Conservation (phyloP, 306 rosid genomes). For the Biancaea sappan region DNA sequence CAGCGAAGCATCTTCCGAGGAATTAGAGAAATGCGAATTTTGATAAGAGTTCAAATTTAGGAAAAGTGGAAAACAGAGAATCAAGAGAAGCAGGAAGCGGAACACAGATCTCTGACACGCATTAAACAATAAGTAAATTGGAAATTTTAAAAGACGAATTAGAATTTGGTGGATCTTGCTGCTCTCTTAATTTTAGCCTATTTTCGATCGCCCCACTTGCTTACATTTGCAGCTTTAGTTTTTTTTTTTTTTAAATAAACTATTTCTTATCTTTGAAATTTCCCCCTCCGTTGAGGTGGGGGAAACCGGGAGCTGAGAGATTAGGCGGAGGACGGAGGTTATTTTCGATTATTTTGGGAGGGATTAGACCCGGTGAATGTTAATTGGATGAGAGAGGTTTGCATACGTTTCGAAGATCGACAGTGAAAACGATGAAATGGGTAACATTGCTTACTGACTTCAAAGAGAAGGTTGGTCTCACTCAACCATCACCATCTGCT, state of each 20-base stretch:
- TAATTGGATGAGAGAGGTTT: slow-evolving; percentile 69
- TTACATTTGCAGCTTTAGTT: slow-evolving; percentile 49
- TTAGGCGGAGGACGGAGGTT: slow-evolving; percentile 49
- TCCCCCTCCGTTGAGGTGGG: slow-evolving; percentile 35
- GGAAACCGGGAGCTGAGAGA: slow-evolving; percentile 31
- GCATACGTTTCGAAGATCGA: slow-evolving; percentile 58
- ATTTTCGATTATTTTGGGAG: slow-evolving; percentile 40
- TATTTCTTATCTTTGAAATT: slow-evolving; percentile 1
- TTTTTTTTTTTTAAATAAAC: no score
- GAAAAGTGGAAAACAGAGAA: slow-evolving; percentile 20
- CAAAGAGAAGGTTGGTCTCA: slow-evolving; percentile 96
- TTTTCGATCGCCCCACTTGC: slow-evolving; percentile 48
- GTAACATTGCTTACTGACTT: slow-evolving; percentile 95
- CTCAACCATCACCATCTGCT: slow-evolving; percentile 65
- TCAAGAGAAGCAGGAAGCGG: slow-evolving; percentile 22
- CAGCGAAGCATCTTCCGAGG: slow-evolving; percentile 47
- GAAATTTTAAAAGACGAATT: slow-evolving; percentile 24
- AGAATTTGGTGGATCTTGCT: slow-evolving; percentile 58
- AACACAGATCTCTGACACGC: slow-evolving; percentile 33
- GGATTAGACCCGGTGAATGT: slow-evolving; percentile 69
- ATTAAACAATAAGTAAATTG: slow-evolving; percentile 27
- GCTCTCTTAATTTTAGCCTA: slow-evolving; percentile 31
- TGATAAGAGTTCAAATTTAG: not conserved
- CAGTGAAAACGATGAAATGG: slow-evolving; percentile 95
- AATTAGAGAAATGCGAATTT: slow-evolving; percentile 32